Conservation (phyloP, 768 basidiomycete genomes). For the Tylopilus felleus region DNA sequence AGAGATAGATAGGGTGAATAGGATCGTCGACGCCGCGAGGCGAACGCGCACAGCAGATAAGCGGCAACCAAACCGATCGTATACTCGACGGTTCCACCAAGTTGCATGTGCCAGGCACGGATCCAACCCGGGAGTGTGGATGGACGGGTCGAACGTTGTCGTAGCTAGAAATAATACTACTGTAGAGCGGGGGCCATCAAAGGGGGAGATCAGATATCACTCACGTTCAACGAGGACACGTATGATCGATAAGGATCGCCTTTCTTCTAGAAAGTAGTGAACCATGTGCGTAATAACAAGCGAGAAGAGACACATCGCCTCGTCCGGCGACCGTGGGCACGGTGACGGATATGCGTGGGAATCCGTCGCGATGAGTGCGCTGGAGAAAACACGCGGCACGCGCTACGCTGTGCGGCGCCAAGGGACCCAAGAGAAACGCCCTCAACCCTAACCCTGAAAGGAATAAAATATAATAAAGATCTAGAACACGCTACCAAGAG, state of each 20-base stretch:
- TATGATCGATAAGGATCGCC: slow-evolving; percentile 17
- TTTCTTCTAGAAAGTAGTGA: slow-evolving; percentile 7
- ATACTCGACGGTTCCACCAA: background rate
- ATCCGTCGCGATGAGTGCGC: background rate
- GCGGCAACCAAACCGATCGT: background rate
- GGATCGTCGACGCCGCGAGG: slow-evolving; percentile 17
- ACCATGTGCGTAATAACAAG: slow-evolving; percentile 7
- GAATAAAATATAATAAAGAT: slow-evolving; percentile 1
- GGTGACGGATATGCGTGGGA: background rate
- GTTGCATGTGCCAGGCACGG: slow-evolving; percentile 15
- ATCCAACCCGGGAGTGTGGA: background rate
- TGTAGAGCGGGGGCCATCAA: background rate
- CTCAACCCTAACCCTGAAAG: slow-evolving; percentile 32
- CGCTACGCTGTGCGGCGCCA: slow-evolving; percentile 12
- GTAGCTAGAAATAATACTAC: background rate
- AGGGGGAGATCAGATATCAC: background rate
- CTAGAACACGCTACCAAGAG: slow-evolving; percentile 7
- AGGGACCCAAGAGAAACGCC: slow-evolving; percentile 3
- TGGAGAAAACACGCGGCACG: slow-evolving; percentile 22
- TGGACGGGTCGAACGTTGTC: background rate
- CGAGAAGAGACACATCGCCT: background rate
- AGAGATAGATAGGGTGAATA: slow-evolving; percentile 4
- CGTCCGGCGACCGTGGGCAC: background rate
- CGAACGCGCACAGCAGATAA: background rate
- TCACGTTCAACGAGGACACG: background rate